Evolutionary conservation across 169 alveolate genomes (phyloP), one percentile per base, ranked within the genome.

Genomic region (Amoebophrya sp.): DNA sequence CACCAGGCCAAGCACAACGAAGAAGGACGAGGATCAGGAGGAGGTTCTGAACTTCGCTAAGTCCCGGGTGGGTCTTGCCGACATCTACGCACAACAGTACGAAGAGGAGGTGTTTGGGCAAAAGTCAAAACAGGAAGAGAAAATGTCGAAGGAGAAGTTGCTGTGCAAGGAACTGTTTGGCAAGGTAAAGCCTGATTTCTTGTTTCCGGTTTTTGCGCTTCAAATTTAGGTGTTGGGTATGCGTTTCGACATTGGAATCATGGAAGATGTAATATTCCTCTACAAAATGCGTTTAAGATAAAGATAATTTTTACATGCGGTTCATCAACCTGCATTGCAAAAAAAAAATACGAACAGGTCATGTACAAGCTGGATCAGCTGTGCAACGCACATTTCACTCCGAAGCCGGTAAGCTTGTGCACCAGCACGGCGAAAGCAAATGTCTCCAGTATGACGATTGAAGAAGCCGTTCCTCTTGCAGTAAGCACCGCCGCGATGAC

Each of bases 311-410:
- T n/a, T n/a, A n/a, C n/a, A n/a, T n/a, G n/a, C n/a, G n/a, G n/a
- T n/a, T n/a, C n/a, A n/a, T n/a, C n/a, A n/a, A n/a, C n/a, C n/a
- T n/a, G n/a, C n/a, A n/a, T n/a, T n/a, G n/a, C n/a, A n/a, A n/a
- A n/a, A n/a, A n/a, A n/a, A n/a, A n/a, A n/a, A n/a, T n/a, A n/a
- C n/a, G n/a, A 89, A 40, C 40, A 89, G 66, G 35, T 89, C 40
- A 89, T 89, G 91, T 54, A 89, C 39, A 89, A 89, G 91, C 23
- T 89, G 91, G 91, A 89, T 29, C 40, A 40, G n/a, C 91, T 89
- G 39, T 39, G 77, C 41, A 89, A 89, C 38, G 77, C 40, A 53
- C 40, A 89, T 53, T 89, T 89, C 91, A 89, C 66, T 0, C 91
- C 91, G 40, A 14, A 54, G 41, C 91, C 91, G 91, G 77, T 89